Base-by-base conservation (phyloP, 306 rosid genomes). In the Malus sieversii region DNA sequence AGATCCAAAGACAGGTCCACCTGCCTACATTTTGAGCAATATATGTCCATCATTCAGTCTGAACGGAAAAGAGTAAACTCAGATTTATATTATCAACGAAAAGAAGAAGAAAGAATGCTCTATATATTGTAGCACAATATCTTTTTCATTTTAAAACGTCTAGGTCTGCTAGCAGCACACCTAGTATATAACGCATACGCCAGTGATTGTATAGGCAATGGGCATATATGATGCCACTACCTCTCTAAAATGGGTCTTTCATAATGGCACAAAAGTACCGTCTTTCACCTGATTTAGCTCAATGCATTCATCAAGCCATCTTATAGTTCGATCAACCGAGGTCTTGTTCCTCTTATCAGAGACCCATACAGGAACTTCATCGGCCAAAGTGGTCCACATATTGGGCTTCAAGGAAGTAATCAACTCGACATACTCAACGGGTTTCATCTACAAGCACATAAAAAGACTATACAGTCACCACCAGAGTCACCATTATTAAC, bases 321-420 rank as follows among this genome's bases (percentile, higher is more conserved):
- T 88, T 71, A 95, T 61, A 74, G 99, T 92, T 76, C 99, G 89
- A 84, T 95, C 97, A 66, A 92, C 97, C 0, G 99, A 90, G 77
- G 87, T 83, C 78, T 19, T 86, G 87, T 90, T 92, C 85, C 99
- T 92, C 87, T 92, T 90, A 40, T 83, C 81, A 25, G 92, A 75
- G 45, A 89, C 99, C 97, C 97, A 92, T 33, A 93, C 84, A 64
- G 99, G 97, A 40, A 92, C 97, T 78, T 95, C 99, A 75, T 95
- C 97, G 35, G 97, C 93, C 93, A 95, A 85, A 83, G 92, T 66
- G 19, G 83, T 91, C 99, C 99, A 95, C 66, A 90, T 73, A 66
- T 92, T 85, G 19, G 97, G 97, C 80, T 73, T 86, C 90, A 95
- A 80, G 80, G 80, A 81, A 63, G 89, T 85, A 74, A 95, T 90